phyloP scores from a whole-genome alignment of 2,329 filamentous ascomycete genomes.

The Penicillium sp. region DNA sequence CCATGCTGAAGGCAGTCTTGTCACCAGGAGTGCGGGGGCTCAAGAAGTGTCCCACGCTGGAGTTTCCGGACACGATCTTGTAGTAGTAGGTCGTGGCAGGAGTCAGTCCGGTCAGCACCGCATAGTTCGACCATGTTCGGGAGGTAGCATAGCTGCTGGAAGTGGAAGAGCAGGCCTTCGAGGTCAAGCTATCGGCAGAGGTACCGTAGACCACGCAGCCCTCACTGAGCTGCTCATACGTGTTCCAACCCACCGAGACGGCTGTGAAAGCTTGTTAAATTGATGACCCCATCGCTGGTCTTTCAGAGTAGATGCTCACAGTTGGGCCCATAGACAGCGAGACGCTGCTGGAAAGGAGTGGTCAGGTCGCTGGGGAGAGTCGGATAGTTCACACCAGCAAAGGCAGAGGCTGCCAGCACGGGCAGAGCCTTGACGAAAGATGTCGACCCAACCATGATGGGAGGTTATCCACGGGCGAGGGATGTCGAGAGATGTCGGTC shows the following conservation, averaged over 20 bases:
- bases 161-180: slow-evolving; percentile 47
- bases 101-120: slow-evolving; percentile 48
- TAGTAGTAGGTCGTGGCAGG: slow-evolving; percentile 63
- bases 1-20: slow-evolving; percentile 55
- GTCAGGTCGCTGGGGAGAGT: slow-evolving; percentile 52
- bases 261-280: slow-evolving; percentile 33
- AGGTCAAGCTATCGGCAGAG: slow-evolving; percentile 41
- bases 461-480: not conserved
- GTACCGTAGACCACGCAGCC: slow-evolving; percentile 57
- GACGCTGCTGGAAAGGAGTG: slow-evolving; percentile 57
- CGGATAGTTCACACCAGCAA: slow-evolving; percentile 44
- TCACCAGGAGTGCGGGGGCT: slow-evolving; percentile 58
- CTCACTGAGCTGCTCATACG: slow-evolving; percentile 49
- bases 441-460: slow-evolving; percentile 14
- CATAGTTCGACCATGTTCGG: slow-evolving; percentile 56
- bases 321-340: slow-evolving; percentile 53
- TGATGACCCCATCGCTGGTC: not conserved
- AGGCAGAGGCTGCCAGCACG: slow-evolving; percentile 19
- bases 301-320: slow-evolving; percentile 37
- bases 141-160: slow-evolving; percentile 57
- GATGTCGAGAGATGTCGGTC: not conserved
- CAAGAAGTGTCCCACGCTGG: slow-evolving; percentile 55
- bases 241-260: slow-evolving; percentile 60
- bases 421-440: slow-evolving; percentile 18
- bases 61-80: slow-evolving; percentile 59